Evolutionary conservation across 345 rosid species (phyloP).

Genomic region (Dimocarpus longan): DNA sequence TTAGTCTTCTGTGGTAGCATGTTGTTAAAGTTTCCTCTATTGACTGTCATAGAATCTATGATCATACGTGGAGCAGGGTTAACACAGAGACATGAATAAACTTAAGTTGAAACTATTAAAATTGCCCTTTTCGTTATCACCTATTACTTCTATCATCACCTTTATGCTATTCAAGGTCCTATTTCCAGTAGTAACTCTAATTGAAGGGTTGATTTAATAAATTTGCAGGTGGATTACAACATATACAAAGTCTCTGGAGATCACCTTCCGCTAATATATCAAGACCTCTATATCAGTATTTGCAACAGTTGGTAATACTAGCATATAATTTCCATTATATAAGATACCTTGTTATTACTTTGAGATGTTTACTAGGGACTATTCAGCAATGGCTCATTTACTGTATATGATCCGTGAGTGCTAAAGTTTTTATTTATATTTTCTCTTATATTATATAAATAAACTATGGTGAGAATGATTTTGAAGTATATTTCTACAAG

Average conservation of each 20-base stretch:
- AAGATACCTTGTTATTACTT: neutral
- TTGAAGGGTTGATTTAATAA: neutral
- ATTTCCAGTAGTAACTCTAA: neutral
- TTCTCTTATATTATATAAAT: too few relatives aligned
- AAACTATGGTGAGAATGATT: neutral
- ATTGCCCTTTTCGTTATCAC: neutral
- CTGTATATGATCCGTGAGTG: neutral
- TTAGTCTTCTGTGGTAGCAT: neutral
- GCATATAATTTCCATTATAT: neutral
- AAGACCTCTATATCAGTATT: conserved; percentile 62
- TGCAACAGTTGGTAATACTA: conserved; percentile 64
- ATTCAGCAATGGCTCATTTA: neutral
- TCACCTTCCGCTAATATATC: conserved; percentile 38
- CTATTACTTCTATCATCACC: neutral
- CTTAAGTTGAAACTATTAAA: neutral
- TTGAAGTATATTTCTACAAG: neutral
- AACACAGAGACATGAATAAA: neutral
- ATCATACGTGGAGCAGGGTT: neutral
- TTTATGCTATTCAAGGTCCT: neutral
- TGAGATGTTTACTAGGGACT: neutral
- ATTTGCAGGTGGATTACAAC: conserved; percentile 45
- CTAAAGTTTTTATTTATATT: neutral
- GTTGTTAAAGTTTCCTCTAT: neutral
- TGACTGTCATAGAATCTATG: neutral
- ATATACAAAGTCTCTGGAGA: conserved; percentile 43